These are phyloP conservation scores for Xerocomus potaroensis DNA, from an alignment of 768 basidiomycete species.

Conservation along the genomic window DNA sequence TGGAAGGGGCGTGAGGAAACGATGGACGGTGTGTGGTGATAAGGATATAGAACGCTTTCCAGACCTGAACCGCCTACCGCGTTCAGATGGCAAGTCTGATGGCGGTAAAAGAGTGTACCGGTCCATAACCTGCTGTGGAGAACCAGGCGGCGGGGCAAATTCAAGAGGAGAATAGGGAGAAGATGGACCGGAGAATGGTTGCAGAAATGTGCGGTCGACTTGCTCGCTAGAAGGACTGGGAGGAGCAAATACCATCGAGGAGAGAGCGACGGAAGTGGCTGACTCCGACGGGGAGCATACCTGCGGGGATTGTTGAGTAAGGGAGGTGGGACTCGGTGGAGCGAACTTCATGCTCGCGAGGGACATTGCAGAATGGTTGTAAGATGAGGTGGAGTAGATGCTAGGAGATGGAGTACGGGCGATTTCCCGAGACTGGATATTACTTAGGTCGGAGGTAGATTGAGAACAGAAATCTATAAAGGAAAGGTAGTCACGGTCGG, in stretches of 20 bases:
- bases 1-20: conserved; percentile 35
- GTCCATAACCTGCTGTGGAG: not conserved
- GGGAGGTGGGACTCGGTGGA: conserved; percentile 24
- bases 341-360: conserved; percentile 33
- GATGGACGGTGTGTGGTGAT: conserved; percentile 22
- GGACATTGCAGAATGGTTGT: conserved; percentile 19
- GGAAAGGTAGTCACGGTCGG: conserved; percentile 38
- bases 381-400: conserved; percentile 13
- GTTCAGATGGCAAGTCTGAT: conserved; percentile 44
- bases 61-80: conserved; percentile 19
- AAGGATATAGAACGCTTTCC: conserved; percentile 27
- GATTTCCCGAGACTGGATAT: too few species aligned
- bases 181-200: conserved; percentile 21
- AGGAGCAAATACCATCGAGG: conserved; percentile 29
- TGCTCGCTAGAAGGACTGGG: conserved; percentile 22
- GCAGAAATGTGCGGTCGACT: conserved; percentile 7
- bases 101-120: conserved; percentile 46
- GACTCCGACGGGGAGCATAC: conserved; percentile 1
- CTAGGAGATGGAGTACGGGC: conserved; percentile 16
- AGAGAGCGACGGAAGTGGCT: conserved; percentile 18
- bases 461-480: conserved; percentile 45
- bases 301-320: conserved; percentile 7
- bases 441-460: conserved; percentile 15
- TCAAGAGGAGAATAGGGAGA: conserved; percentile 31
- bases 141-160: conserved; percentile 22